Evolutionary conservation across 148 eudicot species (phyloP), one percentile per base, ranked within the genome.

Genomic region (Camellia japonica): DNA sequence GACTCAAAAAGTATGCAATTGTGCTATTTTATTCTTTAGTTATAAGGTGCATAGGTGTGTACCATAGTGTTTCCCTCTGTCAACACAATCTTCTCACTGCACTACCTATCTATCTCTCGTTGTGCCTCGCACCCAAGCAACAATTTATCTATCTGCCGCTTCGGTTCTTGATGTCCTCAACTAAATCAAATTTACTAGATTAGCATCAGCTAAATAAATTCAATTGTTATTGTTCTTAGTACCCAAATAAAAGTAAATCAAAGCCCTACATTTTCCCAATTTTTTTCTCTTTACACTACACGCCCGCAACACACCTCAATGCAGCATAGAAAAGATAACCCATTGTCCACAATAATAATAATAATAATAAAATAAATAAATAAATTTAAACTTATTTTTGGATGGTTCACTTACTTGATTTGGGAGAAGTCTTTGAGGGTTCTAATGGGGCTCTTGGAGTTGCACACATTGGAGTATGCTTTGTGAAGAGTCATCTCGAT

Each of bases 341-440:
- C 74, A 61, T 74, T 46, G 0, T 3, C 38, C 58, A 18, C 12
- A 16, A 73, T 6, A 30, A 30, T 30, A 30, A 30, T 30, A 30
- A 30, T 30, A 30, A 30, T 30, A 23, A 23, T 0, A 0, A 20
- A 20, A 20, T 55, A 44, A 10, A 19, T 19, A 59, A 38, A 4
- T 11, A 18, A 52, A 42, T 2, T 6, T 3, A 9, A 19, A 73
- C 3, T 3, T 2, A 3, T 1, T 42, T 76, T 67, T 20, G 42
- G 8, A 44, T 51, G 15, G n/a, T n/a, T 6, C n/a, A 90, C 89
- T 84, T 77, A 95, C 98, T 95, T 93, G 87, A 95, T 80, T 4
- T 78, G 69, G 13, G 90, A 80, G 20, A 95, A 88, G 7, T 95
- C 94, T 55, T 88, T 90, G 74, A 92, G 90, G 61, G 92, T 84